phyloP scores from a whole-genome alignment of 2,329 filamentous ascomycete species.

The Parascedosporium putredinis region DNA sequence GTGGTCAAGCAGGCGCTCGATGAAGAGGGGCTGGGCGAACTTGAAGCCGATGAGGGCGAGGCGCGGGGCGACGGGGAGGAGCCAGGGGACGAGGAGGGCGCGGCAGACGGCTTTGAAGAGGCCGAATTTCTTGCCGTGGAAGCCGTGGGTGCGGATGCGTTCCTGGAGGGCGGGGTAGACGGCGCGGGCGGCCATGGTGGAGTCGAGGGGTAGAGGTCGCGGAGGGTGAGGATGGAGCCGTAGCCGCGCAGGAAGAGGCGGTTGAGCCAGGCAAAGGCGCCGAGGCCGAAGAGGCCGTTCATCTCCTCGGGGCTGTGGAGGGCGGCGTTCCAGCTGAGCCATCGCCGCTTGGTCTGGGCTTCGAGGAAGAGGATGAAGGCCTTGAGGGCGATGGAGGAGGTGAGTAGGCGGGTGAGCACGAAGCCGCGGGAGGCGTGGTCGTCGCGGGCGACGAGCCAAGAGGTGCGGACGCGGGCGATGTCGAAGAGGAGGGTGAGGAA shows the following conservation, averaged over 20 bases:
- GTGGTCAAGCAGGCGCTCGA: constrained; percentile 25
- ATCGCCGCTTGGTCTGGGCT: constrained; percentile 25
- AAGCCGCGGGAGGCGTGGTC: constrained; percentile 6
- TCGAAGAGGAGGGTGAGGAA: constrained; percentile 33
- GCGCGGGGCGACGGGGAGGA: constrained; percentile 26
- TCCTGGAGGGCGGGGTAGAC: constrained; percentile 13
- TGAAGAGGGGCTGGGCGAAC: constrained; percentile 33
- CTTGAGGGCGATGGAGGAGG: constrained; percentile 24
- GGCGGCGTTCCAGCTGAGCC: constrained; percentile 25
- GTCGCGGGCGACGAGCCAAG: constrained; percentile 24
- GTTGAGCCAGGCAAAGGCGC: constrained; percentile 25
- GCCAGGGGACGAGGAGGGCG: constrained; percentile 21
- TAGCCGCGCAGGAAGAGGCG: constrained; percentile 26
- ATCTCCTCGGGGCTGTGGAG: constrained; percentile 28
- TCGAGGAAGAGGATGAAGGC: constrained; percentile 26
- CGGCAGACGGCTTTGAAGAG: constrained; percentile 19
- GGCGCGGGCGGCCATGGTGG: constrained; percentile 15
- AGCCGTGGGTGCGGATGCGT: constrained; percentile 9
- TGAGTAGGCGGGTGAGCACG: constrained; percentile 24
- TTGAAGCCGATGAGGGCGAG: constrained; percentile 28
- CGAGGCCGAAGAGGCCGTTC: constrained; percentile 21
- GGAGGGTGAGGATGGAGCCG: constrained; percentile 19
- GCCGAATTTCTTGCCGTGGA: constrained; percentile 15
- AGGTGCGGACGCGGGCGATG: constrained; percentile 28
- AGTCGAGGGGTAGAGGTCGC: constrained; percentile 26